A percentile compares a stretch with the other conserved stretches of the same genome.
Conservation (phyloP, 768 basidiomycete species). For the Ramaria sp. region DNA sequence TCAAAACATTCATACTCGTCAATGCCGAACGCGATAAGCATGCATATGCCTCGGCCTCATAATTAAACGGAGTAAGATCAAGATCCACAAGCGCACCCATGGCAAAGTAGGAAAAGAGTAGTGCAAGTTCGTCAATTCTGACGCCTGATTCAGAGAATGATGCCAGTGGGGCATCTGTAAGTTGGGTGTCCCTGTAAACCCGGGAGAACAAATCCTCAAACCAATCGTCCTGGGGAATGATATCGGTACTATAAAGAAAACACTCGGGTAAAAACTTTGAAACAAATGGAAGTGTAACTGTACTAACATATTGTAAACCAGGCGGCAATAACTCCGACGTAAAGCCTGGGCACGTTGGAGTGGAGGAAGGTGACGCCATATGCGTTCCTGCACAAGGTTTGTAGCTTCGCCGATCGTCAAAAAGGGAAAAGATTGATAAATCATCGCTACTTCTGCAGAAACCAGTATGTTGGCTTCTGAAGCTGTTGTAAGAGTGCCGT, state of each 20-base stretch:
- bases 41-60: conserved; percentile 54
- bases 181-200: not conserved
- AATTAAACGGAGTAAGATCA: conserved; percentile 37
- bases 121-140: conserved; percentile 38
- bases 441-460: conserved; percentile 8
- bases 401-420: conserved; percentile 9
- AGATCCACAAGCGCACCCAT: conserved; percentile 54
- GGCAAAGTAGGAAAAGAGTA: conserved; percentile 43
- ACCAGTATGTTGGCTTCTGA: conserved; percentile 5
- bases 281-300: not conserved
- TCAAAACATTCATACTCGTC: conserved; percentile 52
- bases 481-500: not conserved
- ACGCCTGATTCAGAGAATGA: conserved; percentile 7
- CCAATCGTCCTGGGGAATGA: conserved; percentile 5
- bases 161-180: not conserved
- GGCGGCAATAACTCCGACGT: conserved; percentile 3
- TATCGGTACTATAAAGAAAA: conserved; percentile 1
- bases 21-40: conserved; percentile 56
- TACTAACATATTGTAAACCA: conserved; percentile 3
- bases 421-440: conserved; percentile 9
- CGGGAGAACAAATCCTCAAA: conserved; percentile 7
- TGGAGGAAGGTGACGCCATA: conserved; percentile 8
- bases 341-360: conserved; percentile 6
- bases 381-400: conserved; percentile 6
- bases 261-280: not conserved